phyloP scores from a whole-genome alignment of 2,329 filamentous ascomycete species.

The Penicillium hesseltinei region DNA sequence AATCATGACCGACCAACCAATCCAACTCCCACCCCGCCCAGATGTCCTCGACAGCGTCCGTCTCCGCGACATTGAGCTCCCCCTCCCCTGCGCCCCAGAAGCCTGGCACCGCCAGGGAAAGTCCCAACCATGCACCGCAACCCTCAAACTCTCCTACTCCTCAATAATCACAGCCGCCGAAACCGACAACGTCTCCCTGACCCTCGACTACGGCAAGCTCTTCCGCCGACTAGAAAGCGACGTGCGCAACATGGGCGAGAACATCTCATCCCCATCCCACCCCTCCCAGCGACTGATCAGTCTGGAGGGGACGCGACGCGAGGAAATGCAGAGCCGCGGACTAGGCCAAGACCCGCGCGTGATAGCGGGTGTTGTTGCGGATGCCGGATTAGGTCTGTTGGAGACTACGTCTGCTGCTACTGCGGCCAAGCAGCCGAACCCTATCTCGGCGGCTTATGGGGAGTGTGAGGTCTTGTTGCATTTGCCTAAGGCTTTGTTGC shows the following conservation, averaged over 20 bases:
- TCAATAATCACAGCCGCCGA: constrained; percentile 42
- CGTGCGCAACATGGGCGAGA: constrained; percentile 30
- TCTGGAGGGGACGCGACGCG: constrained; percentile 28
- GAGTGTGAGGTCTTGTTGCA: constrained; percentile 40
- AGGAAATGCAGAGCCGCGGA: constrained; percentile 30
- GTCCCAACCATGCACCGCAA: constrained; percentile 46
- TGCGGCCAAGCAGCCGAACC: constrained; percentile 10
- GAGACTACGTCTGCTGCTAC: constrained; percentile 40
- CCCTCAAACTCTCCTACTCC: constrained; percentile 44
- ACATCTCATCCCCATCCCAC: constrained; percentile 15
- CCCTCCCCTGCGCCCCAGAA: constrained; percentile 45
- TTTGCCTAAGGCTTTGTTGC: constrained; percentile 47
- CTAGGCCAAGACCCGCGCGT: constrained; percentile 38
- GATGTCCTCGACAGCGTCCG: constrained; percentile 39
- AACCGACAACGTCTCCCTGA: constrained; percentile 46
- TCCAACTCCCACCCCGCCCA: constrained; percentile 34
- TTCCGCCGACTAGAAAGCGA: constrained; percentile 43
- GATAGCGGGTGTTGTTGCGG: constrained; percentile 36
- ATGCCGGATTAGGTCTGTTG: constrained; percentile 35
- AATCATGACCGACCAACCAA: constrained; percentile 26
- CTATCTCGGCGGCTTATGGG: constrained; percentile 32
- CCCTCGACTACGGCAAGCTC: constrained; percentile 49
- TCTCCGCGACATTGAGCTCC: constrained; percentile 45
- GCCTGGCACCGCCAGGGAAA: constrained; percentile 48
- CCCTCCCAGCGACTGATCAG: constrained; percentile 27